Evolutionary conservation across 2,329 filamentous ascomycete species (phyloP).

Genomic region (Colletotrichum chrysophilum): DNA sequence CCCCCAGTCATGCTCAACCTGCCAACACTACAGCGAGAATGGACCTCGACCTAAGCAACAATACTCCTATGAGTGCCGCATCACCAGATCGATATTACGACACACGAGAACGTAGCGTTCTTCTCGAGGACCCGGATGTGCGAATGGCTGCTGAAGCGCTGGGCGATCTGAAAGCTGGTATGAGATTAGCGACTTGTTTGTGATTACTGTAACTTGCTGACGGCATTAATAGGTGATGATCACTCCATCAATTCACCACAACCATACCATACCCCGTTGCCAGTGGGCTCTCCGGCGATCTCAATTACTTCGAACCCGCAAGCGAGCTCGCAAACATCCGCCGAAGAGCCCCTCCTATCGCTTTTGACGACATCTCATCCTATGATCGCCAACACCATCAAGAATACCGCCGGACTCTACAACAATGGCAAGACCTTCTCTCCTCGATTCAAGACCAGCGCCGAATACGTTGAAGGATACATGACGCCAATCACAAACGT

Average conservation of each 20-base stretch:
- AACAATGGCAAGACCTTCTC: slow-evolving; percentile 89
- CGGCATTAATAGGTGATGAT: slow-evolving; percentile 32
- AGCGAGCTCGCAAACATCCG: slow-evolving; percentile 45
- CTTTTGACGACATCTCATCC: slow-evolving; percentile 90
- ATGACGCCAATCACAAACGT: slow-evolving; percentile 87
- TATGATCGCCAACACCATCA: slow-evolving; percentile 83
- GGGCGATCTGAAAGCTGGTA: slow-evolving; percentile 76
- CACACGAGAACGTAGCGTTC: slow-evolving; percentile 56
- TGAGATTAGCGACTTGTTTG: slow-evolving; percentile 30
- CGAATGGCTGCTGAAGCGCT: slow-evolving; percentile 77
- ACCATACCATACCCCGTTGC: slow-evolving; percentile 45
- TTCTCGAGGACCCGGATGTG: slow-evolving; percentile 70
- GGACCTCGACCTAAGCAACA: slow-evolving; percentile 51
- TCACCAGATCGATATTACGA: slow-evolving; percentile 53
- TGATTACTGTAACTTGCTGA: not conserved
- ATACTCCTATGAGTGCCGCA: slow-evolving; percentile 43
- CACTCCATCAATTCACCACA: slow-evolving; percentile 72
- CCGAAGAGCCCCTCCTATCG: slow-evolving; percentile 81
- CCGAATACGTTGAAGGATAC: slow-evolving; percentile 88
- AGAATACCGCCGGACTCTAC: slow-evolving; percentile 84
- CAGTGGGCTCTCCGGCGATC: slow-evolving; percentile 39
- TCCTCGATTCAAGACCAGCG: slow-evolving; percentile 85
- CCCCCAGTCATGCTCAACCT: slow-evolving; percentile 46
- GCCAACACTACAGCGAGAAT: slow-evolving; percentile 52
- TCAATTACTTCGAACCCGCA: slow-evolving; percentile 37